Evolutionary conservation across 2,329 filamentous ascomycete species (phyloP), one percentile per base, ranked within the genome.

Genomic region (Diaporthe humulicola): DNA sequence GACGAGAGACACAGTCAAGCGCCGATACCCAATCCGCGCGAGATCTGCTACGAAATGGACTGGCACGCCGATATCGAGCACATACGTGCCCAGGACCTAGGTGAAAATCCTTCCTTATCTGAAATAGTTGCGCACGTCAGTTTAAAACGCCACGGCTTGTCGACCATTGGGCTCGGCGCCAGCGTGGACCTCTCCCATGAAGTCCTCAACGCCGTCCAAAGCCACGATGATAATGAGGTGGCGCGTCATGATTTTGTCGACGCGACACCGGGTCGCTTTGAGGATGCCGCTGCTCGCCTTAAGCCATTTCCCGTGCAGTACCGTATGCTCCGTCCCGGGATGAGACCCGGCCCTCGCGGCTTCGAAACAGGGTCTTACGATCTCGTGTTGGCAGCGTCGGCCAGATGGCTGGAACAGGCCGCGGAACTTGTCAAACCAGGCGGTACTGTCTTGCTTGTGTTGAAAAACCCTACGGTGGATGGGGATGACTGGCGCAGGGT

Each of bases 391-490:
- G n/a, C 57, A 30, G 25, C 57, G 4, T 33, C 67, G 14, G 3
- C 56, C 56, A 54, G 40, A 9, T 71, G 28, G 33, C 48, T 74
- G 3, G 14, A n/a, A 28, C 58, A 71, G 19, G 64, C 73, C 15
- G 69, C 73, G 12, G 40, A 50, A 10, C 56, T 74, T 36, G 25
- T 74, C 19, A 74, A 74, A 30, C 38, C 73, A n/a, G 52, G 58
- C 3, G 73, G 73, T 19, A 45, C 60, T 10, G 14, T 74, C 19
- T 33, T 74, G 19, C 42, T 74, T 8, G 73, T 70, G n/a, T n/a
- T 70, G 17, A 30, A 40, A 28, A 22, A 10, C 6, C 14, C n/a
- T 9, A 15, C n/a, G 5, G 4, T 28, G 8, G 15, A 15, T 3
- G 8, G 30, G 14, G 56, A 58, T 4, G 10, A n/a, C 6, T 36